Evolutionary conservation across 1,139 yeast genomes (phyloP), one percentile per base, ranked within the genome.

Genomic region (Suhomyces bolitotheri): DNA sequence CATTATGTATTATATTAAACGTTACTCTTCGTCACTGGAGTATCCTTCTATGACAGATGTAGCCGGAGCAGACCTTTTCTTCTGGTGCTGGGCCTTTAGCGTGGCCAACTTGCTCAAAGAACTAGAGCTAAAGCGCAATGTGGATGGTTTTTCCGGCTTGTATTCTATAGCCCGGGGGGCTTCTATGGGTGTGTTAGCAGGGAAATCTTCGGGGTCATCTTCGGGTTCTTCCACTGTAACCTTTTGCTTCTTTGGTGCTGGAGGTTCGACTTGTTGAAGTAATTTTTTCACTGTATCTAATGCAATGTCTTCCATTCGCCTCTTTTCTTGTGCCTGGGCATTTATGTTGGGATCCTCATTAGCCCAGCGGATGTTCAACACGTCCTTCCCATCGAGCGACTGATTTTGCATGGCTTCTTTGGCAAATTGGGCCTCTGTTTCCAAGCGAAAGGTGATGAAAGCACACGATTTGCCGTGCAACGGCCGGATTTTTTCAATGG

Each of bases 321-420:
- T 58, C 50, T 73, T 63, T 39, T 76, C 78, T 36, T 79, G 64
- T 31, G 64, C 64, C 46, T 75, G 73, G 0, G 92, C 84, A 3
- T 64, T 66, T 0, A 94, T 94, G 50, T 82, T 83, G 0, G 95
- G 95, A 54, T 87, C 96, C 37, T 83, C 92, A 39, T 78, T 80
- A 0, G 97, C 96, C 97, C 97, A 92, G 43, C 89, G 73, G 2
- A 90, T 77, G 44, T 72, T 74, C 34, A 90, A 55, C 0, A 85
- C 71, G 42, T 86, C 95, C 32, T 77, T 71, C 7, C 73, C 80
- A 16, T 64, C 66, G 19, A 90, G 59, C 5, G 86, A 73, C 54
- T 92, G 97, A 37, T 81, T 80, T 28, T 82, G 77, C 95, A 89
- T 85, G 2, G 95, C 95, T 55, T 89, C 97, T 52, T 87, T 86